These are phyloP conservation scores for Begonia masoniana DNA, from an alignment of 306 rosid species.

Conservation along the genomic window DNA sequence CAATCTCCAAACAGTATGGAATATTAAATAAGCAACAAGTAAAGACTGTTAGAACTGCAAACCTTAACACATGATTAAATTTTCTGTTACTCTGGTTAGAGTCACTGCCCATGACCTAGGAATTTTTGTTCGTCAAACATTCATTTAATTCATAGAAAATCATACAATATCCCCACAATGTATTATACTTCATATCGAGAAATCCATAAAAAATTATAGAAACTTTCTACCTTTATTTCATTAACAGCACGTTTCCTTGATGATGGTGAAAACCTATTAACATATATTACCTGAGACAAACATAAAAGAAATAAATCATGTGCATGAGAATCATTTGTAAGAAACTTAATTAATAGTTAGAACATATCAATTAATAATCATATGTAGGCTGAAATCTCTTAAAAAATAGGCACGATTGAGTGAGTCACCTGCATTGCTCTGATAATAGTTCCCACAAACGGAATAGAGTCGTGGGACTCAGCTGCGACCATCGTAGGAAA, in stretches of 20 bases:
- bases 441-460: slow-evolving; percentile 92
- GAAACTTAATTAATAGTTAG: too few species aligned
- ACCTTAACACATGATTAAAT: too few species aligned
- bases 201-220: slow-evolving; percentile 15
- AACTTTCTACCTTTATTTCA: slow-evolving; percentile 92
- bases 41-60: too few species aligned
- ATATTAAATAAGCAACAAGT: too few species aligned
- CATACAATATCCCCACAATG: too few species aligned
- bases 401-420: slow-evolving; percentile 3
- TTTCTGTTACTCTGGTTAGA: too few species aligned
- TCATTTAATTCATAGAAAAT: too few species aligned
- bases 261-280: slow-evolving; percentile 63
- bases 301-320: slow-evolving; percentile 5
- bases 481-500: slow-evolving; percentile 91
- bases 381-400: neutral
- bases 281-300: slow-evolving; percentile 75
- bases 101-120: too few species aligned
- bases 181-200: too few species aligned
- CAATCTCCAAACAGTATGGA: too few species aligned
- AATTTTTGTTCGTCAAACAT: too few species aligned
- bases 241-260: slow-evolving; percentile 70
- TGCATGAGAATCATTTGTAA: too few species aligned
- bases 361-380: neutral
- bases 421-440: slow-evolving; percentile 93
- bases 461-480: slow-evolving; percentile 90